A percentile compares a stretch with the other conserved stretches of the same genome.
phyloP scores from a whole-genome alignment of 495 filamentous ascomycete genomes.

The Penicillium paradoxum region DNA sequence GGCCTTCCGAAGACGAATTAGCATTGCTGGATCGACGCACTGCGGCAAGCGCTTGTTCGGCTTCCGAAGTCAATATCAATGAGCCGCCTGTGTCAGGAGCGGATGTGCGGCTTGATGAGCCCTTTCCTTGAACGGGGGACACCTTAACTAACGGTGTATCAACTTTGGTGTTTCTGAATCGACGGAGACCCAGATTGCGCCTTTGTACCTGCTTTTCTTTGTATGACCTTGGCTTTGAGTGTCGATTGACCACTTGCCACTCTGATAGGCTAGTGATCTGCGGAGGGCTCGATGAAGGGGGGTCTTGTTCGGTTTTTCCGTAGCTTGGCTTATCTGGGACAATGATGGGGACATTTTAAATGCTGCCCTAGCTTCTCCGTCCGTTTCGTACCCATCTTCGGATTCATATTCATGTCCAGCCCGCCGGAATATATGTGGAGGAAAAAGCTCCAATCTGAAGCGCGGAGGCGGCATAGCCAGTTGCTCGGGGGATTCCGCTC shows the following conservation, averaged over 20 bases:
- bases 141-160: constrained; percentile 33
- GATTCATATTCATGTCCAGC: constrained; percentile 27
- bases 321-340: constrained; percentile 34
- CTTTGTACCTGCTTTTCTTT: constrained; percentile 12
- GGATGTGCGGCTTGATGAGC: constrained; percentile 29
- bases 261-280: constrained; percentile 21
- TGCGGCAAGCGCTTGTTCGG: constrained; percentile 35
- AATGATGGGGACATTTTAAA: constrained; percentile 26
- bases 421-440: constrained; percentile 36
- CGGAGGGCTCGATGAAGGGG: constrained; percentile 24
- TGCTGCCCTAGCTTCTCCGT: constrained; percentile 29
- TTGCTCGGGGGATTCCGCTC: constrained; percentile 35
- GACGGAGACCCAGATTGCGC: constrained; percentile 23
- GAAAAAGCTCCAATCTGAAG: constrained; percentile 31
- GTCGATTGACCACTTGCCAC: constrained; percentile 39
- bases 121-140: constrained; percentile 29
- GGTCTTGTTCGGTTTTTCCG: constrained; percentile 25
- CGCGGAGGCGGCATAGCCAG: constrained; percentile 18
- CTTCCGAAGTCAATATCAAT: constrained; percentile 29
- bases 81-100: constrained; percentile 15
- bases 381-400: constrained; percentile 42
- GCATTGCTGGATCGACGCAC: constrained; percentile 35
- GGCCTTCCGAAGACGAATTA: constrained; percentile 16
- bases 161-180: constrained; percentile 29
- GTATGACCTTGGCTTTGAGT: constrained; percentile 13